A percentile compares a stretch with the other conserved stretches of the same genome.
Conservation (phyloP, 2,329 filamentous ascomycete species). For the Aspergillus sp. region DNA sequence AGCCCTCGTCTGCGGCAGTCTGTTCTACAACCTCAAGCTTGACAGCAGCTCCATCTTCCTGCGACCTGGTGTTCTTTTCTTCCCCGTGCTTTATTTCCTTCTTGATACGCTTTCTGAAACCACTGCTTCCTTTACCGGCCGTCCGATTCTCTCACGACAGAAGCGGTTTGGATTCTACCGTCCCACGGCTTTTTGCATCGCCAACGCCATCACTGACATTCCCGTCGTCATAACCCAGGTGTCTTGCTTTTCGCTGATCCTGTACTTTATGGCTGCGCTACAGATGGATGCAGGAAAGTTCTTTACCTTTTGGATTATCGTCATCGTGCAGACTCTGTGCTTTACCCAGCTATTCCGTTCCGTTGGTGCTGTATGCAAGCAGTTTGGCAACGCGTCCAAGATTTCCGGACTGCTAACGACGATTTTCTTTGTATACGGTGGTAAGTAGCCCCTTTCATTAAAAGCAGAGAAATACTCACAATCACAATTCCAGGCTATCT, state of each 20-base stretch:
- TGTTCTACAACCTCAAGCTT: constrained; percentile 50
- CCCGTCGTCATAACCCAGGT: constrained; percentile 54
- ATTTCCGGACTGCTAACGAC: constrained; percentile 41
- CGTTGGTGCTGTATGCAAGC: constrained; percentile 42
- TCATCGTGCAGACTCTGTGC: constrained; percentile 47
- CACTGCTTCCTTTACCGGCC: constrained; percentile 56
- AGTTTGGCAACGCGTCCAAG: constrained; percentile 42
- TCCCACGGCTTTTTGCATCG: constrained; percentile 54
- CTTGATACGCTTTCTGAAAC: constrained; percentile 56
- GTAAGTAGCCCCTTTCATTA: constrained; percentile 6
- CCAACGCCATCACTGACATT: constrained; percentile 52
- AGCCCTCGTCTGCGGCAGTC: constrained; percentile 38
- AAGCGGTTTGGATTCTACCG: constrained; percentile 65
- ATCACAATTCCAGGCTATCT: constrained; percentile 46
- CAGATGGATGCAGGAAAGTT: constrained; percentile 53
- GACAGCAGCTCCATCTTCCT: constrained; percentile 52
- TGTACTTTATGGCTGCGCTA: constrained; percentile 57
- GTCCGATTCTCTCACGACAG: constrained; percentile 63
- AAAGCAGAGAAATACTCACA: background rate
- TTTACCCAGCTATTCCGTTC: constrained; percentile 50
- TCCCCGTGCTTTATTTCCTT: constrained; percentile 57
- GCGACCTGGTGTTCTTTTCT: constrained; percentile 56
- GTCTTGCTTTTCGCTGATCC: constrained; percentile 52
- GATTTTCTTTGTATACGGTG: constrained; percentile 50
- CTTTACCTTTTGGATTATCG: constrained; percentile 53